These are phyloP conservation scores for Aspergillus campestris DNA, from an alignment of 495 filamentous ascomycete species.

Conservation along the genomic window DNA sequence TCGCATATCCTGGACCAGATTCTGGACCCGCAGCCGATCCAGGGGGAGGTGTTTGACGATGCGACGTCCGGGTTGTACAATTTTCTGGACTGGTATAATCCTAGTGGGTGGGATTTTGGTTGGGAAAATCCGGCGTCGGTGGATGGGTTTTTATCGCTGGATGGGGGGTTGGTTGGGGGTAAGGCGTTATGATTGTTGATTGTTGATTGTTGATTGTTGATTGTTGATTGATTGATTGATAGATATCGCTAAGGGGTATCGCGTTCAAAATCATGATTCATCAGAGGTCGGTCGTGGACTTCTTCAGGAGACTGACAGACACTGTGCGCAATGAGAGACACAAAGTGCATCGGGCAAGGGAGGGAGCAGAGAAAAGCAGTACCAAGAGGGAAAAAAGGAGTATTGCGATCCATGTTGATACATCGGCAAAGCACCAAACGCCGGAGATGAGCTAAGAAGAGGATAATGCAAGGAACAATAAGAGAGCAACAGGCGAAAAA, in stretches of 20 bases:
- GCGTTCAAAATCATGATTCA: not conserved
- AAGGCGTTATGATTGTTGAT: no score
- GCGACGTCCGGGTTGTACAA: slow-evolving; percentile 24
- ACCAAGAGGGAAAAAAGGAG: no score
- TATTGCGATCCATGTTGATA: not conserved
- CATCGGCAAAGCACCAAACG: no score
- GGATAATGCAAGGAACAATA: not conserved
- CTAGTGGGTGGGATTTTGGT: slow-evolving; percentile 29
- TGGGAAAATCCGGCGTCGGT: slow-evolving; percentile 20
- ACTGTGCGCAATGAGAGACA: no score
- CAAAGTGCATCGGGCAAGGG: no score
- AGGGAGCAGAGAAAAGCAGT: no score
- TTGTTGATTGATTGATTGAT: no score
- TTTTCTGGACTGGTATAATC: slow-evolving; percentile 34
- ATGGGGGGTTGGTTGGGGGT: no score
- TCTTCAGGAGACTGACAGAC: no score
- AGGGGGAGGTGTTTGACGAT: slow-evolving; percentile 23
- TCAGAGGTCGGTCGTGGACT: no score
- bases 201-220: no score
- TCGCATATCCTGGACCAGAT: slow-evolving; percentile 36
- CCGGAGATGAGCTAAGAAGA: no score
- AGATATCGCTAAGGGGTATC: slow-evolving; percentile 2
- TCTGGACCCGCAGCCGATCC: slow-evolving; percentile 29
- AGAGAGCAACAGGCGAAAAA: not conserved
- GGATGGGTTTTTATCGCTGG: slow-evolving; percentile 18